Evolutionary conservation across 768 basidiomycete species (phyloP), one percentile per base, ranked within the genome.

Genomic region (Leucocoprinus sp.): DNA sequence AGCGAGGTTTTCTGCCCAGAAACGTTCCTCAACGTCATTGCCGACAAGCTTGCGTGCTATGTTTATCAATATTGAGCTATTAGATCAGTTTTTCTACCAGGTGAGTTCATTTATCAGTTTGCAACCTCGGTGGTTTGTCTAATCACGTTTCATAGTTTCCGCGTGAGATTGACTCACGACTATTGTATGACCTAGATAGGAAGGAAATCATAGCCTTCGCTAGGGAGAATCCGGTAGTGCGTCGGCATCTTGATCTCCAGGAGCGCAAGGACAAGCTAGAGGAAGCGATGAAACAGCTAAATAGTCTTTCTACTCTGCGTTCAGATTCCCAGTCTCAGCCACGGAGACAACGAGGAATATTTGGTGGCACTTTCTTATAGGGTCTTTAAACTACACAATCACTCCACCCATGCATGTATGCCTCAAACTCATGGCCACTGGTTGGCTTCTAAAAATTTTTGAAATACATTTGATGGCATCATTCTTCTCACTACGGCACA

Each of bases 71-170:
- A 96, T 99, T 49, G 96, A 99, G 61, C 72, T 99, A 8, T 76
- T 98, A 1, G 93, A 96, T 56, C 93, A 97, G 55, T 99, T 98
- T 74, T 98, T 98, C 72, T 96, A 98, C 58, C 91, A 95, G 72
- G 91, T 88, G 53, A 35, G 75, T 59, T 17, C 21, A n/a, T 14
- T 26, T 18, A 26, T 17, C 36, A 35, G n/a, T 19, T 37, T 15
- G 35, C 9, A n/a, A 39, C 22, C 17, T 24, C 31, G 37, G 41
- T 34, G 39, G 37, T 39, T 48, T 38, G 24, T 49, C 11, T 29
- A 15, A 40, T 21, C 21, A 8, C 21, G 11, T 47, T 5, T 5
- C 14, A 14, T 50, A 96, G 88, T 97, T 99, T 71, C 95, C 96
- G 50, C 82, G 95, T 24, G 95, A 97, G 66, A 97, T 99, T 48